These are phyloP conservation scores for Venturia oleaginea DNA, from an alignment of 2,329 filamentous ascomycete species.

Conservation along the genomic window DNA sequence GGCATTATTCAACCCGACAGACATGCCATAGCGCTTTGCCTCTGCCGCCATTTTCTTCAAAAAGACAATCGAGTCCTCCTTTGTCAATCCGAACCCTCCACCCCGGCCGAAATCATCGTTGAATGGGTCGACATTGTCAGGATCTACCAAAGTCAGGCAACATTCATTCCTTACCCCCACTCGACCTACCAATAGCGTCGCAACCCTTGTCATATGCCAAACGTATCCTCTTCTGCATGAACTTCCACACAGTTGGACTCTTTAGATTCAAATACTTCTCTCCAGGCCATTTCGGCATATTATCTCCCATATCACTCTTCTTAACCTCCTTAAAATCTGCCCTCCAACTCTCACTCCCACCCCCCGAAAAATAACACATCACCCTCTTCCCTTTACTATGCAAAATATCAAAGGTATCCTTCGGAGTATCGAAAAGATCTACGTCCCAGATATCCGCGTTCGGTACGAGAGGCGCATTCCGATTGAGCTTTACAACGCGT, in stretches of 20 bases:
- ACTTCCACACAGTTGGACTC: constrained; percentile 18
- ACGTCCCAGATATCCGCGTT: constrained; percentile 44
- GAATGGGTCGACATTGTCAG: constrained; percentile 19
- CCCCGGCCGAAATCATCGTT: constrained; percentile 32
- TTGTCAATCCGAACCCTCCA: constrained; percentile 8
- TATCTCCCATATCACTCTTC: constrained; percentile 17
- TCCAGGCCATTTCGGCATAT: constrained; percentile 19
- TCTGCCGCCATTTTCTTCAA: constrained; percentile 10
- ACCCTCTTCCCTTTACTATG: constrained; percentile 48
- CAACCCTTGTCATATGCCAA: constrained; percentile 25
- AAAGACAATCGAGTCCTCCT: constrained; percentile 10
- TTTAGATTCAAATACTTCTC: constrained; percentile 21
- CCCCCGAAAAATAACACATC: constrained; percentile 28
- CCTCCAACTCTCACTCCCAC: constrained; percentile 20
- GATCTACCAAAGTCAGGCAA: constrained; percentile 3
- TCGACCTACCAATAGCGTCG: constrained; percentile 30
- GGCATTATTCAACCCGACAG: constrained; percentile 61
- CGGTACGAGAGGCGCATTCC: not conserved
- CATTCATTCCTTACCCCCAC: too few species aligned
- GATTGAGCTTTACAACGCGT: not conserved
- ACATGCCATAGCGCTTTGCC: constrained; percentile 29
- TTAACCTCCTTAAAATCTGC: constrained; percentile 20
- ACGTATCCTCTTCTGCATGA: constrained; percentile 22
- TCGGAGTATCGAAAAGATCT: constrained; percentile 46
- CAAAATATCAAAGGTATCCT: constrained; percentile 37